These are phyloP conservation scores for Boletus subcaerulescens DNA, from an alignment of 768 basidiomycete species.

Conservation along the genomic window DNA sequence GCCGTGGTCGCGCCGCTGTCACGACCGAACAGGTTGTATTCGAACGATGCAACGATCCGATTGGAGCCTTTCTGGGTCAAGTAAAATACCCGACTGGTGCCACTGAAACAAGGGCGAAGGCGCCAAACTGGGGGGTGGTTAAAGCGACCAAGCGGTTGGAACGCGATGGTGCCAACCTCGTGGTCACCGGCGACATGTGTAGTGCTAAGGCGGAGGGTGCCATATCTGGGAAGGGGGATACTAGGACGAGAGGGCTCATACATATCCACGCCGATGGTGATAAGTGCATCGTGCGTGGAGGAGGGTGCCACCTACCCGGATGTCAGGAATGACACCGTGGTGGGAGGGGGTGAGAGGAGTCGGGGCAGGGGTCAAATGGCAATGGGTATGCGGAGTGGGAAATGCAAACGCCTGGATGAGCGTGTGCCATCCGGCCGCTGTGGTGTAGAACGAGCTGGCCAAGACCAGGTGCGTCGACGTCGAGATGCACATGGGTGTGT, in stretches of 20 bases:
- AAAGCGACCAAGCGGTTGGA: not conserved
- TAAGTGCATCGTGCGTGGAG: not conserved
- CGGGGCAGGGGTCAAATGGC: not conserved
- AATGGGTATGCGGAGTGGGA: not conserved
- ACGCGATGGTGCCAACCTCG: conserved; percentile 8
- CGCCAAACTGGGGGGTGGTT: not conserved
- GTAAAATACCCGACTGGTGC: conserved; percentile 9
- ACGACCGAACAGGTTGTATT: not conserved
- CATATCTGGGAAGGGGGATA: not conserved
- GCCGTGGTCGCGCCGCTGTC: not conserved
- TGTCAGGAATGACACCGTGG: not conserved
- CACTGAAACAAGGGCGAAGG: conserved; percentile 8
- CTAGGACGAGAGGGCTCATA: too few species aligned
- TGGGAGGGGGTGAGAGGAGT: not conserved
- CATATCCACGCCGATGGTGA: not conserved
- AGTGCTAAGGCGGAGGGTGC: conserved; percentile 8
- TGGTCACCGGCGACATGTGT: not conserved
- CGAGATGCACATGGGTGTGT: not conserved
- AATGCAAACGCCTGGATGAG: not conserved
- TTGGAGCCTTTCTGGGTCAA: not conserved
- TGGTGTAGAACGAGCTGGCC: not conserved
- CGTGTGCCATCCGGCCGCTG: not conserved
- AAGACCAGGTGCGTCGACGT: not conserved
- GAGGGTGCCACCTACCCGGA: not conserved
- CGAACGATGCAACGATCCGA: conserved; percentile 1